A percentile compares a stretch with the other conserved stretches of the same genome.
Evolutionary conservation across 2,329 filamentous ascomycete genomes (phyloP).

Genomic region (Talaromyces sp.): DNA sequence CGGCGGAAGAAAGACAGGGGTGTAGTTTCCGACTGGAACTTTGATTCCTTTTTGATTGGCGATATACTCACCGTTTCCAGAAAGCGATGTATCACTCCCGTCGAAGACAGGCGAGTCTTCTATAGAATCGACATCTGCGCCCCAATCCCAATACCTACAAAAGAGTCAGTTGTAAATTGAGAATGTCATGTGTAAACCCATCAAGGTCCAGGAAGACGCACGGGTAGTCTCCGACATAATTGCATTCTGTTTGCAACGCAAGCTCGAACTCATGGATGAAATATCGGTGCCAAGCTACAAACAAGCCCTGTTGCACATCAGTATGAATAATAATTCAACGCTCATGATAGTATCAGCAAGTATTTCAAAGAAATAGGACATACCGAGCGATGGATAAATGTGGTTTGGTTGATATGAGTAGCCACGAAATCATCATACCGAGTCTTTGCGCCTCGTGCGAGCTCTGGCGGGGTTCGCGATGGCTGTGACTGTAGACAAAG

Average conservation of each 20-base stretch:
- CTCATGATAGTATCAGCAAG: background rate
- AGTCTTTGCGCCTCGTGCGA: slow-evolving; percentile 48
- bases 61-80: slow-evolving; percentile 48
- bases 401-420: slow-evolving; percentile 53
- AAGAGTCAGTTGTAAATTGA: background rate
- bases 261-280: slow-evolving; percentile 37
- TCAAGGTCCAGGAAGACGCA: slow-evolving; percentile 6
- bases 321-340: background rate
- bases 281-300: slow-evolving; percentile 41
- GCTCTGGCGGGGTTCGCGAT: slow-evolving; percentile 34
- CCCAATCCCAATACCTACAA: slow-evolving; percentile 52
- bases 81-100: slow-evolving; percentile 51
- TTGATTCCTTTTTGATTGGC: slow-evolving; percentile 25
- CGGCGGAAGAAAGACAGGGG: slow-evolving; percentile 44
- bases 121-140: slow-evolving; percentile 39
- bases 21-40: slow-evolving; percentile 24
- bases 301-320: slow-evolving; percentile 28
- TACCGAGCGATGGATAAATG: slow-evolving; percentile 45
- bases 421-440: slow-evolving; percentile 56
- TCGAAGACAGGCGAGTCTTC: slow-evolving; percentile 53
- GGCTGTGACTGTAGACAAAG: slow-evolving; percentile 49
- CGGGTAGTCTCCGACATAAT: slow-evolving; percentile 41
- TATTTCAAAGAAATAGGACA: background rate
- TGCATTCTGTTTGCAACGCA: slow-evolving; percentile 38
- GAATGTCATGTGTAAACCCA: background rate